These are phyloP conservation scores for Floccularia luteovirens DNA, from an alignment of 768 basidiomycete genomes.

Conservation along the genomic window DNA sequence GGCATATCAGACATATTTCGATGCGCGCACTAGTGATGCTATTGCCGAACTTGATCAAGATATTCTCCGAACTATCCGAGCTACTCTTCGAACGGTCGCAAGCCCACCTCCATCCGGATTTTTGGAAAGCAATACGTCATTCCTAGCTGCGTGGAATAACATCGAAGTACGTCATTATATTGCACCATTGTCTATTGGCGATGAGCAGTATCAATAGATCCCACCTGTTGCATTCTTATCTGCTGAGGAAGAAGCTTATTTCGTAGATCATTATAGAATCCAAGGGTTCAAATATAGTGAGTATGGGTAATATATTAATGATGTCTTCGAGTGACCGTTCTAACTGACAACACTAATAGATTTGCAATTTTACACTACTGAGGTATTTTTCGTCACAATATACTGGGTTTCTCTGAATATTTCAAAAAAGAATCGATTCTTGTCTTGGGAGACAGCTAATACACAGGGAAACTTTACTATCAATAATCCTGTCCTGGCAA, in stretches of 20 bases:
- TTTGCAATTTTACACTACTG: conserved; percentile 55
- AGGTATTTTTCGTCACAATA: conserved; percentile 24
- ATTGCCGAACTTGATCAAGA: conserved; percentile 46
- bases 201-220: conserved; percentile 29
- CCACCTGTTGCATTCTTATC: conserved; percentile 56
- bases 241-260: conserved; percentile 59
- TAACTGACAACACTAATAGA: conserved; percentile 31
- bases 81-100: conserved; percentile 40
- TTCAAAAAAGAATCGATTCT: conserved; percentile 28
- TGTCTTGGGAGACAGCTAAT: conserved; percentile 29
- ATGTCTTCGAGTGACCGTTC: neutral
- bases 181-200: neutral
- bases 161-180: conserved; percentile 28
- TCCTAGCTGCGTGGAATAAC: conserved; percentile 43
- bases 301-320: conserved; percentile 12
- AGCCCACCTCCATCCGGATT: conserved; percentile 52
- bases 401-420: neutral
- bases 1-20: conserved; percentile 60
- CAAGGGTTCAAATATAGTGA: conserved; percentile 58
- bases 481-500: conserved; percentile 32
- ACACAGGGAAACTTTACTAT: conserved; percentile 39
- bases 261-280: conserved; percentile 50
- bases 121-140: conserved; percentile 40
- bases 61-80: conserved; percentile 48
- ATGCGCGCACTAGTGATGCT: conserved; percentile 37